Conservation (phyloP, 352 stramenopile genomes). For the Pythium rishiriense region DNA sequence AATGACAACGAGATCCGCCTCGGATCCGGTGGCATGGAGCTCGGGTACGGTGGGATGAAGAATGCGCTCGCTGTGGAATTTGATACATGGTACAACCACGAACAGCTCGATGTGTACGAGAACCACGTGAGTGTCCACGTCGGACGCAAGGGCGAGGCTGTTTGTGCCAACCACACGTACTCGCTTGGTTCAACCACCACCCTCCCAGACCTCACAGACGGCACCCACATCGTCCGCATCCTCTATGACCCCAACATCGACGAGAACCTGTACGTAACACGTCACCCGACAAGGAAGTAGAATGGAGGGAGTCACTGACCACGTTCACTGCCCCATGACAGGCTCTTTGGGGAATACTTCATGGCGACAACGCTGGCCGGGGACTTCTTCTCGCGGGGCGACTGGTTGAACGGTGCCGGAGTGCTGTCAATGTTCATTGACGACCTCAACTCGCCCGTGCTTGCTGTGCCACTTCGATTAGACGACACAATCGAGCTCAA, state of each 20-base stretch:
- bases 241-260: conserved; percentile 75
- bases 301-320: not conserved
- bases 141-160: conserved; percentile 30
- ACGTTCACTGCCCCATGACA: no score
- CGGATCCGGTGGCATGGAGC: conserved; percentile 60
- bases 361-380: conserved; percentile 51
- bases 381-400: conserved; percentile 66
- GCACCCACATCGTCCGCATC: conserved; percentile 64
- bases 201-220: conserved; percentile 82
- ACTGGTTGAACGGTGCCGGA: conserved; percentile 64
- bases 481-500: conserved; percentile 76
- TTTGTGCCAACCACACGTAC: conserved; percentile 77
- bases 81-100: conserved; percentile 91
- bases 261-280: conserved; percentile 46
- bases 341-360: conserved; percentile 64
- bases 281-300: not conserved
- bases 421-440: conserved; percentile 88
- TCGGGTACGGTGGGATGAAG: conserved; percentile 88
- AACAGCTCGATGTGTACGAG: conserved; percentile 87
- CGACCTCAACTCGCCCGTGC: conserved; percentile 70
- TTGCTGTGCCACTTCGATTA: conserved; percentile 88
- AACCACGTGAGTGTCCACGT: conserved; percentile 92
- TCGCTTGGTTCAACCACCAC: conserved; percentile 70
- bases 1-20: conserved; percentile 67
- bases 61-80: conserved; percentile 91